phyloP scores from a whole-genome alignment of 768 basidiomycete genomes.

The Chalciporus piperatus region DNA sequence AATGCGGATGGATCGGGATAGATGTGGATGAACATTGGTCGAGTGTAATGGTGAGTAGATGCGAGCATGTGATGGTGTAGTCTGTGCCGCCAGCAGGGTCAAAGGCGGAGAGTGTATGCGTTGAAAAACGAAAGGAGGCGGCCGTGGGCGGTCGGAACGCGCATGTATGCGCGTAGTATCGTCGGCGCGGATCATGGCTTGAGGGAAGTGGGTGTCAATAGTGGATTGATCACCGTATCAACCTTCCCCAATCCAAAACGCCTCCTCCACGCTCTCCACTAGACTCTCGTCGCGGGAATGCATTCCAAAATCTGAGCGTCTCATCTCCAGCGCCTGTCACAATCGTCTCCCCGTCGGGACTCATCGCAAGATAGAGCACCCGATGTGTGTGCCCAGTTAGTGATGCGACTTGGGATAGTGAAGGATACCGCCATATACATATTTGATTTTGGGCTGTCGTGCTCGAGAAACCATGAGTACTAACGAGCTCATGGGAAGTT shows the following conservation, averaged over 20 bases:
- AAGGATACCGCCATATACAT: constrained; percentile 93
- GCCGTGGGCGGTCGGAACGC: neutral
- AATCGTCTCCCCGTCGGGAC: constrained; percentile 95
- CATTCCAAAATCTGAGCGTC: constrained; percentile 96
- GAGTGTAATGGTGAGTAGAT: constrained; percentile 20
- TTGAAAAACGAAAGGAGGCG: neutral
- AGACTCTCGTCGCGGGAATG: constrained; percentile 76
- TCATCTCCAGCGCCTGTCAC: constrained; percentile 98
- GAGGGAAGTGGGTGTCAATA: neutral
- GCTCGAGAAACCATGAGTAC: constrained; percentile 95
- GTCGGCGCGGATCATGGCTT: neutral
- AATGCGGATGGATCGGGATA: constrained; percentile 20
- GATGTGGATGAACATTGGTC: constrained; percentile 20
- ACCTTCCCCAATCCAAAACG: constrained; percentile 43
- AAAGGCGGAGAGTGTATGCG: constrained; percentile 2
- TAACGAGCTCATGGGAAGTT: constrained; percentile 95
- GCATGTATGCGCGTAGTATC: constrained; percentile 8
- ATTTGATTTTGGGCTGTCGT: constrained; percentile 96
- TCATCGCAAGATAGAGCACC: constrained; percentile 96
- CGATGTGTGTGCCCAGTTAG: constrained; percentile 93
- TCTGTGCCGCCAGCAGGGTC: constrained; percentile 11
- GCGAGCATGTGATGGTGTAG: constrained; percentile 25
- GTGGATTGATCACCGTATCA: constrained; percentile 43
- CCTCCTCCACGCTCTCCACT: constrained; percentile 38
- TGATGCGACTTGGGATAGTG: constrained; percentile 90